Conservation (phyloP, 257 asterid species). For the Penstemon newberryi region DNA sequence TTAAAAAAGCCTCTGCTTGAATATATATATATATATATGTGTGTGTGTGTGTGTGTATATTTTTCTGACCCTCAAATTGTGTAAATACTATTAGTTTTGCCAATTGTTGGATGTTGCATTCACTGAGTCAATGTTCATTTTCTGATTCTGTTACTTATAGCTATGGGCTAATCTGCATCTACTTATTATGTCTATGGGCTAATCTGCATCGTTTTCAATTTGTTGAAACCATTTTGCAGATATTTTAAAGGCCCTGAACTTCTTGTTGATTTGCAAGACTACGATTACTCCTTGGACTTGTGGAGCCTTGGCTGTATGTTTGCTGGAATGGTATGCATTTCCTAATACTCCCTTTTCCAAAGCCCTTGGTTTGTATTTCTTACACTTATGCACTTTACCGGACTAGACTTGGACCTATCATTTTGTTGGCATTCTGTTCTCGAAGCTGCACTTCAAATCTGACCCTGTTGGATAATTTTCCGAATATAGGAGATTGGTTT, state of each 20-base stretch:
- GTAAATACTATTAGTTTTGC: neutral
- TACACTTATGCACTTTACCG: too few relatives aligned
- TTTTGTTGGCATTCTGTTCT: conserved; percentile 7
- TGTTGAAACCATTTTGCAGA: conserved; percentile 31
- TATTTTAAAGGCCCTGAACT: conserved; percentile 89
- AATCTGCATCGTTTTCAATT: neutral
- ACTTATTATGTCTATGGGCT: conserved; percentile 14
- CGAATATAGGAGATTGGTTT: neutral
- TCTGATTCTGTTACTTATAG: neutral
- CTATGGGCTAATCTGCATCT: neutral
- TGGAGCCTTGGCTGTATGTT: conserved; percentile 96
- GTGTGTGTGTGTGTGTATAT: too few relatives aligned
- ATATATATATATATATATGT: neutral
- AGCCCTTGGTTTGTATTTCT: conserved; percentile 1
- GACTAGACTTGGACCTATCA: conserved; percentile 15
- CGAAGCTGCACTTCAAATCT: conserved; percentile 3
- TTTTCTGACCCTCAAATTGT: conserved; percentile 5
- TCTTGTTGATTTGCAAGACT: conserved; percentile 97
- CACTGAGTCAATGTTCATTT: neutral
- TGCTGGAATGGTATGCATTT: conserved; percentile 78
- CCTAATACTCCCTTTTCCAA: neutral
- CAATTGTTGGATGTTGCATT: neutral
- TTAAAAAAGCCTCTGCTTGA: neutral
- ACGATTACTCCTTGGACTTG: conserved; percentile 88
- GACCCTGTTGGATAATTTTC: conserved; percentile 7